Percentiles rank a stretch among this genome's conserved stretches.
Evolutionary conservation across 768 basidiomycete genomes (phyloP).

Genomic region (Calvatia gigantea): DNA sequence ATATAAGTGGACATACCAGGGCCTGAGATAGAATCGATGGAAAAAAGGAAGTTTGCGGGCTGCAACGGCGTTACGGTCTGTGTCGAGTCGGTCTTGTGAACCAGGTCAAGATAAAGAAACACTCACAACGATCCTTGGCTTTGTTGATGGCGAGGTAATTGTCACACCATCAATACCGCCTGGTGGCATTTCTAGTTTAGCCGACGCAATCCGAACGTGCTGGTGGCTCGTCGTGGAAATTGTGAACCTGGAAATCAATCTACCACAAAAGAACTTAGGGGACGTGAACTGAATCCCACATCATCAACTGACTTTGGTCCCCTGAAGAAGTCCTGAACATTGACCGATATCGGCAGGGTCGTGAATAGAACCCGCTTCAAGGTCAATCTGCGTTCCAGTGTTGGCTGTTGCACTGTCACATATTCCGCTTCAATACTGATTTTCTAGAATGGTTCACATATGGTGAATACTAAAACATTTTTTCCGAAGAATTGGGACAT

Average conservation of each 20-base stretch:
- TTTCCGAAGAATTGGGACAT: constrained; percentile 18
- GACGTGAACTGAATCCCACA: neutral
- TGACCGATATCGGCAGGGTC: constrained; percentile 82
- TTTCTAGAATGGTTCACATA: constrained; percentile 46
- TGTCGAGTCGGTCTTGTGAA: neutral
- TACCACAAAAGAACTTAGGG: constrained; percentile 24
- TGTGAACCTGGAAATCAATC: constrained; percentile 88
- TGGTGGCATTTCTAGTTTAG: constrained; percentile 45
- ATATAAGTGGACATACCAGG: constrained; percentile 41
- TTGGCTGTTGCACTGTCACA: constrained; percentile 49
- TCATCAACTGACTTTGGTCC: constrained; percentile 57
- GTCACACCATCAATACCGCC: constrained; percentile 45
- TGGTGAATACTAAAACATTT: neutral
- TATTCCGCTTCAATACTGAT: constrained; percentile 69
- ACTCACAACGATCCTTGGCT: constrained; percentile 48
- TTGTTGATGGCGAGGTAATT: constrained; percentile 45
- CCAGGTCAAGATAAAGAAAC: neutral
- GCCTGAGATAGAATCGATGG: constrained; percentile 60
- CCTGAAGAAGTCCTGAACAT: constrained; percentile 96
- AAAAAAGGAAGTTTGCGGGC: constrained; percentile 79
- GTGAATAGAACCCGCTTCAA: constrained; percentile 57
- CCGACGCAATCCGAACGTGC: constrained; percentile 70
- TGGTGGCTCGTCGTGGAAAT: constrained; percentile 79
- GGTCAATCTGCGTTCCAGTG: constrained; percentile 48
- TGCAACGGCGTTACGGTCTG: constrained; percentile 77